A percentile compares a stretch with the other conserved stretches of the same genome.
Conservation (phyloP, 1,139 yeast genomes). For the Cylindricascospora bacillispora region DNA sequence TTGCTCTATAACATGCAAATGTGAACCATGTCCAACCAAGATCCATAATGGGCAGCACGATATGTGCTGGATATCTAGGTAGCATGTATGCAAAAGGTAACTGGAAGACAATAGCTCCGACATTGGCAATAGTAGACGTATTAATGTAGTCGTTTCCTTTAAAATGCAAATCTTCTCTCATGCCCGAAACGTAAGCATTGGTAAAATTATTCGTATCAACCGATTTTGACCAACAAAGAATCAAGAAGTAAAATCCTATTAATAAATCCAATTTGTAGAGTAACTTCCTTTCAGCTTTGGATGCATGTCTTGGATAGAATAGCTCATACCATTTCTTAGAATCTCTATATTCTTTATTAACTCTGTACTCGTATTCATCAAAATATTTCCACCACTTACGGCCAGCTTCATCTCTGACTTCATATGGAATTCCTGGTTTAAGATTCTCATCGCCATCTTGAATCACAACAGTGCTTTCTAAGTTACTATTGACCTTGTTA, state of each 20-base stretch:
- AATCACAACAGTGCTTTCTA: too few species aligned
- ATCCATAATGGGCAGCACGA: conserved; percentile 43
- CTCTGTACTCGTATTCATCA: conserved; percentile 52
- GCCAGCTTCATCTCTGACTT: conserved; percentile 37
- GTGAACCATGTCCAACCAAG: conserved; percentile 58
- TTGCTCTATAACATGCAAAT: conserved; percentile 37
- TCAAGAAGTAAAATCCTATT: conserved; percentile 44
- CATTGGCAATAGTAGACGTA: conserved; percentile 44
- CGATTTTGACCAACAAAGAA: conserved; percentile 62
- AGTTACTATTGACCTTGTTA: too few species aligned
- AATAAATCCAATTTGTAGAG: conserved; percentile 50
- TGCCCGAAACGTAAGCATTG: conserved; percentile 59
- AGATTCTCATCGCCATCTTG: not conserved
- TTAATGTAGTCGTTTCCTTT: conserved; percentile 53
- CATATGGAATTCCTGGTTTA: conserved; percentile 20
- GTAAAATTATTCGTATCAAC: conserved; percentile 46
- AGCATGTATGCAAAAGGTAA: conserved; percentile 33
- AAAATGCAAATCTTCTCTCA: conserved; percentile 47
- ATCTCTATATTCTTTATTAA: conserved; percentile 29
- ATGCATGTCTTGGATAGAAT: conserved; percentile 33
- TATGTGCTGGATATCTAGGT: conserved; percentile 40
- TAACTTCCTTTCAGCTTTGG: conserved; percentile 40
- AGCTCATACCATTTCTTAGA: conserved; percentile 44
- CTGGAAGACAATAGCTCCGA: conserved; percentile 51
- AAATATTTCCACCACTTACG: conserved; percentile 54